Percentiles rank a stretch among this genome's conserved stretches.
These are phyloP conservation scores for Rhodotorula paludigena DNA, from an alignment of 768 basidiomycete species.

Conservation along the genomic window DNA sequence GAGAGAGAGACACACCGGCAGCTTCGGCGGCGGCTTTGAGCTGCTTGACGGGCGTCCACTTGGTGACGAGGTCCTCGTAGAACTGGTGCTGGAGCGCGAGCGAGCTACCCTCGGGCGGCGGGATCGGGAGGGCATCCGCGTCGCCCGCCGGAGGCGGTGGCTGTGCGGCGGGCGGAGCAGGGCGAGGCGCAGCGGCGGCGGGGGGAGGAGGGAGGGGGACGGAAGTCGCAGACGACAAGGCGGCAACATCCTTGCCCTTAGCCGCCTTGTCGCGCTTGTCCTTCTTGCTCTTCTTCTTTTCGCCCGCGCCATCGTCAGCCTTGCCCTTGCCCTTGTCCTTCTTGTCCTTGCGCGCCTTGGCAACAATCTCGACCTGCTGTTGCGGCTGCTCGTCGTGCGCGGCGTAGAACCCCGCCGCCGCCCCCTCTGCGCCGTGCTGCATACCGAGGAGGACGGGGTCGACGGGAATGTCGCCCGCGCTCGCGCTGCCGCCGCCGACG, in stretches of 20 bases:
- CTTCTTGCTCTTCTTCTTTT: constrained; percentile 1
- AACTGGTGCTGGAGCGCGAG: background rate
- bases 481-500: no score
- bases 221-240: no score
- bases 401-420: no score
- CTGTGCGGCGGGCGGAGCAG: no score
- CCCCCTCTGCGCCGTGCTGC: background rate
- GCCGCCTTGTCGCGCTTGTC: background rate
- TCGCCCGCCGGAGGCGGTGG: no score
- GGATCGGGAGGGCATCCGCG: no score
- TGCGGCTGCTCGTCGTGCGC: no score
- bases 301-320: background rate
- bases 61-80: constrained; percentile 16
- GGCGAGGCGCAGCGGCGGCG: no score
- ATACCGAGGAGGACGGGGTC: background rate
- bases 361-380: no score
- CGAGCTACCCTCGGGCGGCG: no score
- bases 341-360: background rate
- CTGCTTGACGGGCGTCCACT: constrained; percentile 29
- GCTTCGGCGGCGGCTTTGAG: constrained; percentile 24
- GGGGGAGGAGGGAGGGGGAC: no score
- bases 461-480: constrained; percentile 14
- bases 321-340: constrained; percentile 45
- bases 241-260: background rate
- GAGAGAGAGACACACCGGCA: constrained; percentile 10